These are phyloP conservation scores for Gamarada debralockiae DNA, from an alignment of 495 filamentous ascomycete genomes.

Conservation along the genomic window DNA sequence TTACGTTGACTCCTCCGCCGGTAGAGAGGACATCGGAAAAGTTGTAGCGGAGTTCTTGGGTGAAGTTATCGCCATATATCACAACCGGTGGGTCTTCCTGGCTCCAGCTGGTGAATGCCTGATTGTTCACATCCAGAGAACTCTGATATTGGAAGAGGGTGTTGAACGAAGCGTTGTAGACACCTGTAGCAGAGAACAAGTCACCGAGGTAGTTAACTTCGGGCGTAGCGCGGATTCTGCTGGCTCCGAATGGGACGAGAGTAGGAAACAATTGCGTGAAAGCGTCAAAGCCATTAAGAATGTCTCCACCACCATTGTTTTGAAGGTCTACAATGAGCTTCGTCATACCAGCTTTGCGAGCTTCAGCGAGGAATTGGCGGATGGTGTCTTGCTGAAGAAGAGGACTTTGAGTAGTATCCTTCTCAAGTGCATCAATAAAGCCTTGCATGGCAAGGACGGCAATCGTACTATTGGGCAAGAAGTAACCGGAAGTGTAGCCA, in stretches of 20 bases:
- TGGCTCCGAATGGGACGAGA: constrained; percentile 17
- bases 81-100: neutral
- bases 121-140: neutral
- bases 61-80: constrained; percentile 10
- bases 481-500: constrained; percentile 1
- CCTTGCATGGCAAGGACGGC: constrained; percentile 4
- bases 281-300: constrained; percentile 26
- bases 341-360: constrained; percentile 3
- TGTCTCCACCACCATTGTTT: constrained; percentile 27
- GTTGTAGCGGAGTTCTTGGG: neutral
- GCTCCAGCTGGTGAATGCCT: neutral
- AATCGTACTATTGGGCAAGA: constrained; percentile 2
- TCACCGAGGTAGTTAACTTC: neutral
- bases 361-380: neutral
- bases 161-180: neutral
- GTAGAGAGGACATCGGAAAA: too few species aligned
- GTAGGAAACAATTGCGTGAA: constrained; percentile 32
- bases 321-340: constrained; percentile 29
- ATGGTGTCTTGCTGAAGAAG: neutral
- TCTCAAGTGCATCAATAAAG: neutral
- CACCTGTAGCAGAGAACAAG: neutral
- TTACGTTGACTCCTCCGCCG: too few species aligned
- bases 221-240: constrained; percentile 2
- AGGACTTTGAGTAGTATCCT: neutral
- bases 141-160: neutral